Percentiles rank a stretch among this genome's conserved stretches.
These are phyloP conservation scores for Camellia sinensis DNA, from an alignment of 148 eudicot genomes.

Conservation along the genomic window DNA sequence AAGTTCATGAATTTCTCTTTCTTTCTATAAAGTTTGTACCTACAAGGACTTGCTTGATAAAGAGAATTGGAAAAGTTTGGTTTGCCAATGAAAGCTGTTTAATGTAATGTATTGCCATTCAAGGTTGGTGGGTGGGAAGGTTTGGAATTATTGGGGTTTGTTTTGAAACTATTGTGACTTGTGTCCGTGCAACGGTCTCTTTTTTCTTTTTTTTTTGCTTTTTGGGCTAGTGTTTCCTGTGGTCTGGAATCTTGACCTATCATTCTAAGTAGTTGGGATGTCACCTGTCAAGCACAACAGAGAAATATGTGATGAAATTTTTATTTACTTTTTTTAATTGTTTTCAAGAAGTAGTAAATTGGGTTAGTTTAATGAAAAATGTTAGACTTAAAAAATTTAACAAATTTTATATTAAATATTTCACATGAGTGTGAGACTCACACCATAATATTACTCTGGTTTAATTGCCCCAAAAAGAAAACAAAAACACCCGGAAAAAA, in stretches of 20 bases:
- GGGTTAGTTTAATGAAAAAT: not conserved
- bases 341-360: not conserved
- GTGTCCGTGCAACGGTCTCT: not conserved
- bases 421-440: too few species aligned
- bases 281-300: conserved; percentile 1
- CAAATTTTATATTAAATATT: too few species aligned
- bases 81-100: not conserved
- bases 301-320: too few species aligned
- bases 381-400: too few species aligned
- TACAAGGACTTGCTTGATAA: not conserved
- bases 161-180: not conserved
- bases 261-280: conserved; percentile 7
- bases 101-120: conserved; percentile 8
- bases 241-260: not conserved
- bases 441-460: too few species aligned
- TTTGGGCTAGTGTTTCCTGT: not conserved
- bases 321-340: too few species aligned
- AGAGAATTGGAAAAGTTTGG: not conserved
- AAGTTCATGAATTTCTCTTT: not conserved
- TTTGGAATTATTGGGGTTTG: conserved; percentile 8
- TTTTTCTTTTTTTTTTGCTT: not conserved
- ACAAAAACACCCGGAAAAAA: too few species aligned
- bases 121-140: conserved; percentile 7
- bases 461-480: too few species aligned
- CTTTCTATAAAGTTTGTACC: not conserved